Conservation (phyloP, 768 basidiomycete species). For the Termitomyces sp. region DNA sequence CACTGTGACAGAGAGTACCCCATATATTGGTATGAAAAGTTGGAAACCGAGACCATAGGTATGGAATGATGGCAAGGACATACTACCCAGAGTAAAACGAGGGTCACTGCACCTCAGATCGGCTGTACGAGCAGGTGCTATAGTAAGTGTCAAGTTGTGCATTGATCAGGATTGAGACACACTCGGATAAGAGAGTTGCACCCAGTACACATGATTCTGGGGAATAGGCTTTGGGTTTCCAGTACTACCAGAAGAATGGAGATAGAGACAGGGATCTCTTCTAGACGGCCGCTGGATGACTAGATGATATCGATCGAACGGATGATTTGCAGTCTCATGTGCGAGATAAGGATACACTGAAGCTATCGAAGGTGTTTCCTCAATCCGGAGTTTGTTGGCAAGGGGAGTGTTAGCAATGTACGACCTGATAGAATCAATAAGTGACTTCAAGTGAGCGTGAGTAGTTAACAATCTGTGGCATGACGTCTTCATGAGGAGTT, state of each 20-base stretch:
- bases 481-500: constrained; percentile 28
- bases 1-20: constrained; percentile 10
- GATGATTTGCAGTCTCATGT: background rate
- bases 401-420: constrained; percentile 19
- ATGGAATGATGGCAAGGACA: constrained; percentile 33
- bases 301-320: constrained; percentile 20
- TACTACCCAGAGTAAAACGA: constrained; percentile 17
- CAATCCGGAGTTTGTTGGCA: constrained; percentile 8
- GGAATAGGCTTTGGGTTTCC: constrained; percentile 39
- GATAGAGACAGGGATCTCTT: constrained; percentile 16
- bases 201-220: constrained; percentile 21
- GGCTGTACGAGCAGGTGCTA: background rate
- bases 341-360: background rate
- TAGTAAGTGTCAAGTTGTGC: background rate
- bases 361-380: background rate
- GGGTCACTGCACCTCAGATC: constrained; percentile 8
- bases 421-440: constrained; percentile 23
- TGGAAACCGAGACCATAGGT: constrained; percentile 24
- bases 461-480: constrained; percentile 33
- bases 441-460: constrained; percentile 16
- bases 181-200: constrained; percentile 20
- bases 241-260: constrained; percentile 37
- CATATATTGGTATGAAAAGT: constrained; percentile 18
- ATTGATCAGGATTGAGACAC: background rate
- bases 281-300: constrained; percentile 7